Conservation (phyloP, 208 protist species). For the Leishmania arabica region DNA sequence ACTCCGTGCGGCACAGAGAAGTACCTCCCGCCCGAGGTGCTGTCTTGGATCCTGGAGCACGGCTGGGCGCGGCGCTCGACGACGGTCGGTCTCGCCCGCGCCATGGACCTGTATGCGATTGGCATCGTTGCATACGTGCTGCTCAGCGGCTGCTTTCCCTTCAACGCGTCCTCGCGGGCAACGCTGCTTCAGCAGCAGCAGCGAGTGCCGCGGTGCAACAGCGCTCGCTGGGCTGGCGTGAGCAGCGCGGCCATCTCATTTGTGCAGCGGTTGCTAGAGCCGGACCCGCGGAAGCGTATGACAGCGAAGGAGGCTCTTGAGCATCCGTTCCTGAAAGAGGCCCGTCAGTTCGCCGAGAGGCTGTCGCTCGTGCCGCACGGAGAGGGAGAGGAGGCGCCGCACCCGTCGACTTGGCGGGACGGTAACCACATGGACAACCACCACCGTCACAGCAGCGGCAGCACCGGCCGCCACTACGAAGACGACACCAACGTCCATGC, state of each 20-base stretch:
- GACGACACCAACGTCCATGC: not conserved
- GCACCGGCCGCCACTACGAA: not conserved
- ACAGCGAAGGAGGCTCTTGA: slow-evolving; percentile 53
- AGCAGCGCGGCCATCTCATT: slow-evolving; percentile 63
- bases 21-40: slow-evolving; percentile 82
- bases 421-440: not conserved
- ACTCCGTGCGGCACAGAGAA: slow-evolving; percentile 80
- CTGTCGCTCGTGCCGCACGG: slow-evolving; percentile 59
- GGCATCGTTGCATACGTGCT: slow-evolving; percentile 81
- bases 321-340: slow-evolving; percentile 68
- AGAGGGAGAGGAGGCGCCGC: slow-evolving; percentile 21
- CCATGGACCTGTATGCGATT: slow-evolving; percentile 78
- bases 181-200: slow-evolving; percentile 70
- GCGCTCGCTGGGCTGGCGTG: slow-evolving; percentile 56
- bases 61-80: slow-evolving; percentile 48
- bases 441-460: slow-evolving; percentile 2
- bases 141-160: slow-evolving; percentile 87
- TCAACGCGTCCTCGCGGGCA: slow-evolving; percentile 63
- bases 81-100: slow-evolving; percentile 45
- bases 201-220: slow-evolving; percentile 69
- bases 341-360: slow-evolving; percentile 43
- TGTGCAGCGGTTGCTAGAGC: slow-evolving; percentile 69
- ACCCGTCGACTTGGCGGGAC: not conserved
- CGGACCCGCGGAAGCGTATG: slow-evolving; percentile 55
- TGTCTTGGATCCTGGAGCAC: slow-evolving; percentile 61